Base-by-base conservation (phyloP, 805 yeast species). In the Barnettozyma californica region DNA sequence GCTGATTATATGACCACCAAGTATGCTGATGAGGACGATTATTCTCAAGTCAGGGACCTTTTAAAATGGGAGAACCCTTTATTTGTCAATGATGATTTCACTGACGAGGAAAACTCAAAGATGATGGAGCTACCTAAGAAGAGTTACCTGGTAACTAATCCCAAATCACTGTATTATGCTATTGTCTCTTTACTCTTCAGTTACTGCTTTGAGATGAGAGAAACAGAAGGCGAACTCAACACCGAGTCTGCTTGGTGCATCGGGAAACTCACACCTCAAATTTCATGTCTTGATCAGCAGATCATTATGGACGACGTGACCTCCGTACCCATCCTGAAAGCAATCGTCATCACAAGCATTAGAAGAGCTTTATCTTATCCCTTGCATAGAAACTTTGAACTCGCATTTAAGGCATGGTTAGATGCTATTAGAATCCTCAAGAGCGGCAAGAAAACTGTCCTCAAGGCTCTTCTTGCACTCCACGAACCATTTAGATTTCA, bases 191-290 rank as follows among this genome's bases (percentile, higher is more conserved):
- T 91, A 1, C 55, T 94, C 18, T 94, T 86, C 65, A 81, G 85
- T 1, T 86, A 81, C 56, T 76, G 78, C 46, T 90, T 83, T 62
- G 97, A 94, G 53, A 66, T 76, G 44, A 69, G 97, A 34, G 84
- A 85, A 46, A 88, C 84, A 34, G 80, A 78, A 59, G 83, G 82
- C n/a, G 80, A 73, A 16, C 78, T 80, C 45, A 88, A 80, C 16
- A 81, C 87, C 5, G 99, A 94, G 65, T 85, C 95, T 49, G 88
- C 95, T 0, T 94, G 99, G 99, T 83, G 92, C 0, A 76, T 94
- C 5, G 99, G 99, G 1, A 90, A 85, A 56, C 58, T 94, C 20
- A 69, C 82, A 0, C 96, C 98, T 1, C 94, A 88, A 58, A 66
- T 92, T 35, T 64, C 90, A 8, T 81, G 75, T 54, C 67, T 94